Evolutionary conservation across 768 basidiomycete genomes (phyloP).

Genomic region (Rhizopogon vinicolor): DNA sequence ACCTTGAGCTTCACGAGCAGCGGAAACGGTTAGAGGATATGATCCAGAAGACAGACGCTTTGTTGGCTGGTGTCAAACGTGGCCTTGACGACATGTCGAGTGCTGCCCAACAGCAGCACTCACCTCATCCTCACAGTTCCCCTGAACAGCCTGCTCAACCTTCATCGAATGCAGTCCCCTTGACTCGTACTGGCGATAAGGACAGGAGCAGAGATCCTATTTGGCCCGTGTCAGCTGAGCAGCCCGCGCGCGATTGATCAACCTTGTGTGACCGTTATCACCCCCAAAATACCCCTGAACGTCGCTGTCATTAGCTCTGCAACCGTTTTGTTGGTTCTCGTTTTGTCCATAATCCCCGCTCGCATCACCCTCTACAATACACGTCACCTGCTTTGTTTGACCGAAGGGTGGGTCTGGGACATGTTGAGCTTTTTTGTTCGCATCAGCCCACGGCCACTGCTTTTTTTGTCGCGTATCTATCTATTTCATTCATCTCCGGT

Average conservation of each 20-base stretch:
- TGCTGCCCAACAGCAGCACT: constrained; percentile 22
- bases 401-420: constrained; percentile 15
- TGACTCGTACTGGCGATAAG: constrained; percentile 21
- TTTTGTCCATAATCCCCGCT: constrained; percentile 22
- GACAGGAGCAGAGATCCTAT: constrained; percentile 23
- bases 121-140: constrained; percentile 17
- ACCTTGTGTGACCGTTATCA: not conserved
- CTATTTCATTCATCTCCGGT: constrained; percentile 15
- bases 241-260: constrained; percentile 20
- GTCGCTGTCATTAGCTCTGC: constrained; percentile 12
- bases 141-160: constrained; percentile 21
- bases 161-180: constrained; percentile 11
- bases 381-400: constrained; percentile 3
- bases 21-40: constrained; percentile 67
- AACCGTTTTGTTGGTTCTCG: constrained; percentile 25
- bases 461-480: constrained; percentile 26
- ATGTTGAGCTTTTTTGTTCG: constrained; percentile 17
- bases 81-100: constrained; percentile 73
- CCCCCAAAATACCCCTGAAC: not conserved
- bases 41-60: constrained; percentile 66
- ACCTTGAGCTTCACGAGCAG: constrained; percentile 57
- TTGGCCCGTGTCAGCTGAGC: constrained; percentile 25
- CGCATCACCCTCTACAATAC: constrained; percentile 9
- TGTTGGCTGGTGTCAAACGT: constrained; percentile 69
- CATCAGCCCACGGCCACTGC: constrained; percentile 11